Conservation (phyloP, 306 rosid species). For the Cicer judaicum region DNA sequence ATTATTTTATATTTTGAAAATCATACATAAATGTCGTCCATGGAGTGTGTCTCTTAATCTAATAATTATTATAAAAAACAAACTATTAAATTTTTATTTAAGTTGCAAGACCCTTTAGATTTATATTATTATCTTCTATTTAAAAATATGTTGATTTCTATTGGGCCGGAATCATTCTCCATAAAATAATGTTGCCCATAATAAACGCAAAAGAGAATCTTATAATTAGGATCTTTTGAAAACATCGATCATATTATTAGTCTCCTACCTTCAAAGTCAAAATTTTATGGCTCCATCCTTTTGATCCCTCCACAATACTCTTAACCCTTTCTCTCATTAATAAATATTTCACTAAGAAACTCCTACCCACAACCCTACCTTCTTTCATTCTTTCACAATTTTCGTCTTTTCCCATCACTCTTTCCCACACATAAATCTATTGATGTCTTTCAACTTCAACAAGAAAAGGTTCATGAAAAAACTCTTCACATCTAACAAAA, state of each 20-base stretch:
- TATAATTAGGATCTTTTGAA: neutral
- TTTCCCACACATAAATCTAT: neutral
- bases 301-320: neutral
- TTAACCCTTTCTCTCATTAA: constrained; percentile 3
- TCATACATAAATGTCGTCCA: no score
- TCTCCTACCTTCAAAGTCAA: neutral
- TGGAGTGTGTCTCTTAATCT: no score
- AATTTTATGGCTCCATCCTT: neutral
- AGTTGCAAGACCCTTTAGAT: no score
- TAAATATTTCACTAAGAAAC: neutral
- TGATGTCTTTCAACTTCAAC: constrained; percentile 51
- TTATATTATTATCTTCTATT: no score
- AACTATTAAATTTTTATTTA: no score
- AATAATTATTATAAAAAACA: no score
- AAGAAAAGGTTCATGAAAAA: constrained; percentile 42
- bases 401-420: neutral
- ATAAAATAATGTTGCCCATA: neutral
- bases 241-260: neutral
- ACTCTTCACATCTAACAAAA: constrained; percentile 36
- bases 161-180: neutral
- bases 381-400: neutral
- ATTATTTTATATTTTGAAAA: no score
- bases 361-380: neutral
- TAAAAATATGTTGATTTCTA: no score
- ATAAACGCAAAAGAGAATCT: neutral